Conservation (phyloP, 176 grass and related monocot species). For the Chrysopogon serrulatus region DNA sequence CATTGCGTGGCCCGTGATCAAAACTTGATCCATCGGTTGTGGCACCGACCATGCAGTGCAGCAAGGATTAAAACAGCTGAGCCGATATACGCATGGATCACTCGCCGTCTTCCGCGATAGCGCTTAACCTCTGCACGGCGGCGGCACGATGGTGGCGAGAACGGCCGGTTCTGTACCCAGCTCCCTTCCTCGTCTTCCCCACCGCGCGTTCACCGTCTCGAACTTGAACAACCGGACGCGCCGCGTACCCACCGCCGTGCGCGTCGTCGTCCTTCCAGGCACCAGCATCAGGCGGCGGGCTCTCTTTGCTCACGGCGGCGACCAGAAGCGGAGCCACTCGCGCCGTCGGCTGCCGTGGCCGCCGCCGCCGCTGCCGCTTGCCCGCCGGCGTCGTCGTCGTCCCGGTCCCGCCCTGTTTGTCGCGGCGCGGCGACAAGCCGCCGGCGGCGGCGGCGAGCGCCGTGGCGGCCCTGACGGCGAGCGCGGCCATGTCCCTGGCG, state of each 20-base stretch:
- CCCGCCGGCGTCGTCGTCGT: background rate
- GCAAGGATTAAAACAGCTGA: background rate
- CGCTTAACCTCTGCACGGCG: background rate
- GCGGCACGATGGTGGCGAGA: background rate
- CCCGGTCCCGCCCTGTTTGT: background rate
- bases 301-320: background rate
- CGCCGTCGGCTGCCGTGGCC: background rate
- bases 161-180: background rate
- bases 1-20: background rate
- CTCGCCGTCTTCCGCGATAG: slow-evolving; percentile 6
- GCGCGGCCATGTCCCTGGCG: slow-evolving; percentile 58
- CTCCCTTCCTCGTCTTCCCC: background rate
- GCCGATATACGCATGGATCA: background rate
- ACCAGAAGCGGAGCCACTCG: slow-evolving; percentile 10
- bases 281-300: background rate
- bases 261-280: background rate
- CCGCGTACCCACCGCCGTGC: background rate
- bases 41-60: background rate
- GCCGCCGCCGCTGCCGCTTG: background rate
- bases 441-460: background rate
- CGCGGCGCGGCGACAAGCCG: background rate
- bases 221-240: background rate
- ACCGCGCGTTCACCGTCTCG: background rate
- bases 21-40: background rate
- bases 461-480: slow-evolving; percentile 47